Conservation (phyloP, 139 green algal genomes). For the Chlorella sp. region DNA sequence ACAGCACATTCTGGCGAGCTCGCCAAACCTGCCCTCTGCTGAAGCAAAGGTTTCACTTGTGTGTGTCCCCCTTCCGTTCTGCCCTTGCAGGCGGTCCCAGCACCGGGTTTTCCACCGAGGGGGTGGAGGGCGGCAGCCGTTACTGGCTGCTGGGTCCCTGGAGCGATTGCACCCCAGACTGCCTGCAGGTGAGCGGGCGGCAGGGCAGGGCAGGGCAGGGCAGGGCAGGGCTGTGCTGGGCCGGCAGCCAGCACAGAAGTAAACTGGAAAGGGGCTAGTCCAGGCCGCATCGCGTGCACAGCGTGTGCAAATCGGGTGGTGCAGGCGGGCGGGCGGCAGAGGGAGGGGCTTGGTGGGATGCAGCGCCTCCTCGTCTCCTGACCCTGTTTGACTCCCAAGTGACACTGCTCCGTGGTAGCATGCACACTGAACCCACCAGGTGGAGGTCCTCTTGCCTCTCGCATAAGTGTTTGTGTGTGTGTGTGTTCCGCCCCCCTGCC, state of each 20-base stretch:
- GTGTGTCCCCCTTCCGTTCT: no score
- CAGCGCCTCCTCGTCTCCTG: background rate
- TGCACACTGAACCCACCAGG: background rate
- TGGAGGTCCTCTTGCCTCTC: background rate
- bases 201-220: background rate
- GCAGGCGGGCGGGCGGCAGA: background rate
- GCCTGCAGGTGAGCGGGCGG: background rate
- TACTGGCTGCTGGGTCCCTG: conserved; percentile 26
- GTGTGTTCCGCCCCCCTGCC: background rate
- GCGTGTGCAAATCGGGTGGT: background rate
- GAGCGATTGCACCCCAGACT: background rate
- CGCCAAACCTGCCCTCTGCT: no score
- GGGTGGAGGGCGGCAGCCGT: background rate
- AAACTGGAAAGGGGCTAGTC: background rate
- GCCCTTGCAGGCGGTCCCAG: background rate
- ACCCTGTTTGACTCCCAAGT: background rate
- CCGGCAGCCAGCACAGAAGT: background rate
- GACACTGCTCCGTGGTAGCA: background rate
- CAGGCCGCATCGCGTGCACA: background rate
- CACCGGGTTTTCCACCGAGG: background rate
- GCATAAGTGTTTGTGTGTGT: background rate
- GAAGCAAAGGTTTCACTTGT: no score
- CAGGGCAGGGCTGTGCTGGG: background rate
- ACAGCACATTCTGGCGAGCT: no score
- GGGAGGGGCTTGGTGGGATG: no score